Base-by-base conservation (phyloP, 192 early-diverging fungal genomes). In the Thamnidium elegans region DNA sequence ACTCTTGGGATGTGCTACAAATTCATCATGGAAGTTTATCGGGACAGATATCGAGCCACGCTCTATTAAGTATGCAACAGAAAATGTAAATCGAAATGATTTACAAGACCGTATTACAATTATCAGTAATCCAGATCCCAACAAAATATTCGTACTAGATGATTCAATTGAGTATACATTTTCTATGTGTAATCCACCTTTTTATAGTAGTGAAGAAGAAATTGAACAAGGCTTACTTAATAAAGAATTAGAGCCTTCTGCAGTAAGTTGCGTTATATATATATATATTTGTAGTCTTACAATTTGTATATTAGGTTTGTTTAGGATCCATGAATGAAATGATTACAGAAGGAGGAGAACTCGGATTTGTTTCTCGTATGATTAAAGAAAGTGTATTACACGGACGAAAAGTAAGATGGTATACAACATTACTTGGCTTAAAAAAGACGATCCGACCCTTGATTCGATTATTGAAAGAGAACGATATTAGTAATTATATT, bases 151-250 rank as follows among this genome's bases (percentile, higher is more conserved):
- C 13, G 26, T 70, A 1, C 54, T 67, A 26, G 23, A 66, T 42
- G 8, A 69, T 42, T 15, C 50, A 17, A 13, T 31, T 62, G 20
- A 71, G 3, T 82, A 85, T 62, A 56, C 79, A 23, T 95, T 97
- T 59, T 84, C 82, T 43, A 93, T 97, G 90, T 95, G 92, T 71
- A 97, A 97, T 65, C 94, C 93, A 34, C 94, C 94, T 34, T 97
- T 95, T 65, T 97, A 91, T 63, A 76, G 65, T 9, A 81, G 75
- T 62, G 62, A 66, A 6, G 74, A 78, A 19, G 87, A 94, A 42
- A 83, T 88, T 10, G 61, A 78, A 19, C 68, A 68, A 11, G 74
- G 84, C 1, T 53, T 74, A 1, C 62, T 72, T 0, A 62, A 48
- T n/a, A 96, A 96, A 55, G 64, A 68, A 0, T 55, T 62, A 0